These are phyloP conservation scores for Scleromitrula shiraiana DNA, from an alignment of 2,329 filamentous ascomycete genomes.

Conservation along the genomic window DNA sequence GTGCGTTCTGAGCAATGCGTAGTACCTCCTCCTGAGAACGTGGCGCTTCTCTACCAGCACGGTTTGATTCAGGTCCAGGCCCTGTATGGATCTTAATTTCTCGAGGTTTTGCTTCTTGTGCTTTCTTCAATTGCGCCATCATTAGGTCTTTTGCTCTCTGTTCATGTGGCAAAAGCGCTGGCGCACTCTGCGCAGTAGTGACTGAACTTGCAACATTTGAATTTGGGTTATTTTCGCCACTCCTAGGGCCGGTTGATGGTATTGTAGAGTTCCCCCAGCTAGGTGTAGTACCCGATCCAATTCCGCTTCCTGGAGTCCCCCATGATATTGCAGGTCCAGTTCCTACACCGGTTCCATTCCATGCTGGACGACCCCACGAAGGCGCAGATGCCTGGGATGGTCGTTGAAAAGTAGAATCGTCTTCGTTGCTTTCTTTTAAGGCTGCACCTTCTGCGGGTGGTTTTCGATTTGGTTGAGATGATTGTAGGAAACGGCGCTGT, in stretches of 20 bases:
- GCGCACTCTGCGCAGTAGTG: background rate
- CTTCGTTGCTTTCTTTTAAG: constrained; percentile 12
- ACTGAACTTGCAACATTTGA: too few relatives aligned
- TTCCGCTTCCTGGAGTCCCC: background rate
- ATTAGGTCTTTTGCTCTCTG: constrained; percentile 21
- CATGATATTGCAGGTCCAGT: constrained; percentile 9
- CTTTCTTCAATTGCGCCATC: background rate
- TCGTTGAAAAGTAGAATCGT: background rate
- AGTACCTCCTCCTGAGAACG: background rate
- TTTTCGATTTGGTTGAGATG: constrained; percentile 21
- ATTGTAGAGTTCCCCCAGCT: too few relatives aligned
- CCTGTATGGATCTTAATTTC: constrained; percentile 16
- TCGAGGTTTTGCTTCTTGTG: constrained; percentile 6
- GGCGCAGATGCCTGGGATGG: constrained; percentile 4
- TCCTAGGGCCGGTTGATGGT: too few relatives aligned
- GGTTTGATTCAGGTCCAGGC: constrained; percentile 21
- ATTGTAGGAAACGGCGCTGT: constrained; percentile 28
- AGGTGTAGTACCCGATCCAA: constrained; percentile 10
- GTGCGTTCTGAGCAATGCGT: background rate
- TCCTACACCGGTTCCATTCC: constrained; percentile 6
- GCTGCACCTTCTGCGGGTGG: constrained; percentile 19
- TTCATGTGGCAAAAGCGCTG: constrained; percentile 23
- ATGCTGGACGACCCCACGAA: constrained; percentile 14
- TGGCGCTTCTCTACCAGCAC: constrained; percentile 18
- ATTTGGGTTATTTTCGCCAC: too few relatives aligned